Conservation (phyloP, 2,329 filamentous ascomycete genomes). For the Tolypocladium inflatum region DNA sequence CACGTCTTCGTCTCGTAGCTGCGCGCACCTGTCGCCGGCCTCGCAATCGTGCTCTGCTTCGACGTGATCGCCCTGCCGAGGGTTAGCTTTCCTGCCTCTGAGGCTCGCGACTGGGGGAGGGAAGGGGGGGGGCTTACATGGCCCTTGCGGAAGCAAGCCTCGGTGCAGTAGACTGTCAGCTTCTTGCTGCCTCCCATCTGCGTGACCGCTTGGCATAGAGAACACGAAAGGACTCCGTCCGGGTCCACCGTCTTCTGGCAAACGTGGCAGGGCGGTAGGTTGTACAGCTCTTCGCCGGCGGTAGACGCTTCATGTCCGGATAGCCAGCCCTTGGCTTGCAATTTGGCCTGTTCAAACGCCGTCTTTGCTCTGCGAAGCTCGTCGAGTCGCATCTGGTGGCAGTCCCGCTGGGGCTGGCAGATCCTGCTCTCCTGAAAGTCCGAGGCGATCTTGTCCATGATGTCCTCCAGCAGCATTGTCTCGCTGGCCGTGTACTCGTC, state of each 20-base stretch:
- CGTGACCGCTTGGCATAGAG: constrained; percentile 33
- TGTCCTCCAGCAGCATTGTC: constrained; percentile 19
- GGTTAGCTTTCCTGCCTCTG: constrained; percentile 12
- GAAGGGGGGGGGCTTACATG: constrained; percentile 26
- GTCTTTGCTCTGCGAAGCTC: constrained; percentile 38
- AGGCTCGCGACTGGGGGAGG: no score
- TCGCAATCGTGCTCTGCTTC: constrained; percentile 30
- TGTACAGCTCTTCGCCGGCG: constrained; percentile 22
- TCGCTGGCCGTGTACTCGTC: constrained; percentile 22
- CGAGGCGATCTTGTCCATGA: constrained; percentile 22
- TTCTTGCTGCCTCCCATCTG: constrained; percentile 24
- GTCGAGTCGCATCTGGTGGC: constrained; percentile 28
- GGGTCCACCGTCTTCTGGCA: constrained; percentile 25
- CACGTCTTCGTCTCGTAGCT: constrained; percentile 27
- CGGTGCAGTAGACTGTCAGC: constrained; percentile 35
- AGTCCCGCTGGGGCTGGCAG: constrained; percentile 26
- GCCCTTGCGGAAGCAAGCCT: constrained; percentile 28
- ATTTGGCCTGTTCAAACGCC: constrained; percentile 36
- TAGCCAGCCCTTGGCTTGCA: constrained; percentile 24
- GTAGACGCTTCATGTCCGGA: constrained; percentile 17
- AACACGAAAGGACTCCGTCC: constrained; percentile 30
- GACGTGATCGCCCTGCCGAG: constrained; percentile 26
- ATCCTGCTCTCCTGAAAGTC: constrained; percentile 19
- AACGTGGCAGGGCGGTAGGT: constrained; percentile 28
- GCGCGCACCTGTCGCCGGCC: constrained; percentile 29